These are phyloP conservation scores for Artemisia princeps DNA, from an alignment of 140 eudicot species.

Conservation along the genomic window DNA sequence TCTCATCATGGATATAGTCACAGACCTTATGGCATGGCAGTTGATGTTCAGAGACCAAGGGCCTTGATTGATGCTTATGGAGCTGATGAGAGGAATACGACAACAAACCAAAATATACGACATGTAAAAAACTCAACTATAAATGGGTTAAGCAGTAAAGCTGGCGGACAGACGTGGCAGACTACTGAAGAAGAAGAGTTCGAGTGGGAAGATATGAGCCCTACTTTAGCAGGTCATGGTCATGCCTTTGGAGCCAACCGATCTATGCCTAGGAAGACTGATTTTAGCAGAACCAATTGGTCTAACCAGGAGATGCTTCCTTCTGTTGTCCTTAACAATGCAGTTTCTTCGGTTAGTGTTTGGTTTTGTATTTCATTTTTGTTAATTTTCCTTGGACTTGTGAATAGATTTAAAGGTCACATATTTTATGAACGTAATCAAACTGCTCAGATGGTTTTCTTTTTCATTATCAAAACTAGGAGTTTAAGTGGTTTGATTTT, in stretches of 20 bases:
- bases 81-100: slow-evolving; percentile 59
- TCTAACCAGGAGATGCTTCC: slow-evolving; percentile 38
- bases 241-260: slow-evolving; percentile 32
- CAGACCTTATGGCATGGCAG: slow-evolving; percentile 33
- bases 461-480: too few species aligned
- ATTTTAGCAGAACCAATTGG: slow-evolving; percentile 44
- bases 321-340: slow-evolving; percentile 29
- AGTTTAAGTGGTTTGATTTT: too few species aligned
- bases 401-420: too few species aligned
- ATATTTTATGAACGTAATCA: too few species aligned
- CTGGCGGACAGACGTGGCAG: slow-evolving; percentile 54
- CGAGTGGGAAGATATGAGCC: slow-evolving; percentile 87
- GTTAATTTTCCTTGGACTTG: too few species aligned
- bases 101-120: slow-evolving; percentile 26
- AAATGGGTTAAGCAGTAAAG: slow-evolving; percentile 38
- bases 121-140: slow-evolving; percentile 22
- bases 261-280: slow-evolving; percentile 30
- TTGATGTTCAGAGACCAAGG: slow-evolving; percentile 68
- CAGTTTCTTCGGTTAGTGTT: slow-evolving; percentile 28
- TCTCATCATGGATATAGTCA: slow-evolving; percentile 46
- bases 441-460: too few species aligned
- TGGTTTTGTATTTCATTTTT: too few species aligned
- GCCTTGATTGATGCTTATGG: slow-evolving; percentile 95
- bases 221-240: slow-evolving; percentile 48
- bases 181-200: slow-evolving; percentile 93